phyloP scores from a whole-genome alignment of 352 stramenopile species.

The Phytophthora brassicae region DNA sequence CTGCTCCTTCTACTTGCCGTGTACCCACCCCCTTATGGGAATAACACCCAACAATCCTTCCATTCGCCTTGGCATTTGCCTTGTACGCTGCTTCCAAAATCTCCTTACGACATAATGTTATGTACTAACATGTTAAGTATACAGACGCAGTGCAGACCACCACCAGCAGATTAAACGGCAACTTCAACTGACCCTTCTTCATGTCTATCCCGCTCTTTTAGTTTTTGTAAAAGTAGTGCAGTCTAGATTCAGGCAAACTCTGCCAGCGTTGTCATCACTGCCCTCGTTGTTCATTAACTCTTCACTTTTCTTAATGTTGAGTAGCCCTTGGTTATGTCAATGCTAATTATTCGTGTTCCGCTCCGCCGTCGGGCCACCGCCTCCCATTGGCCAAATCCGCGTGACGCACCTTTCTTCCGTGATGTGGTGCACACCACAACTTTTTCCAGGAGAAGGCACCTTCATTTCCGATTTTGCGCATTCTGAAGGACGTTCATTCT shows the following conservation, averaged over 20 bases:
- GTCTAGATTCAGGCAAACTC: slow-evolving; percentile 19
- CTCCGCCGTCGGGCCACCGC: too few relatives aligned
- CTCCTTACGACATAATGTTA: too few relatives aligned
- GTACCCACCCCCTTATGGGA: too few relatives aligned
- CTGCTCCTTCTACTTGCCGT: too few relatives aligned
- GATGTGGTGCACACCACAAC: slow-evolving; percentile 8
- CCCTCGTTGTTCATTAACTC: background rate
- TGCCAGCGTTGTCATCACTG: background rate
- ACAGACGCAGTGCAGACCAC: too few relatives aligned
- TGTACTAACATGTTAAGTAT: too few relatives aligned
- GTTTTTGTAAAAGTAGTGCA: slow-evolving; percentile 15
- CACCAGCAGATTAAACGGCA: background rate
- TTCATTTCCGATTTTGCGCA: slow-evolving; percentile 26
- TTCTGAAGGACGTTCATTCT: slow-evolving; percentile 15
- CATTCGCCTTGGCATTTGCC: too few relatives aligned
- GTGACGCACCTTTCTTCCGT: slow-evolving; percentile 7
- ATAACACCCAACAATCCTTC: too few relatives aligned
- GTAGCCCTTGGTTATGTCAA: too few relatives aligned
- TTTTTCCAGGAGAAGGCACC: slow-evolving; percentile 10
- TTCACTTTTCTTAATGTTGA: slow-evolving; percentile 2
- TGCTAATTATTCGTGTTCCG: too few relatives aligned
- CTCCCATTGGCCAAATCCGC: slow-evolving; percentile 5
- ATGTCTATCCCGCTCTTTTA: slow-evolving; percentile 10
- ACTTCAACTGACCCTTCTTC: slow-evolving; percentile 15
- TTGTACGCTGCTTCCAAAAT: too few relatives aligned